Evolutionary conservation across 2,329 filamentous ascomycete species (phyloP), one percentile per base, ranked within the genome.

Genomic region (Neonectria magnoliae): DNA sequence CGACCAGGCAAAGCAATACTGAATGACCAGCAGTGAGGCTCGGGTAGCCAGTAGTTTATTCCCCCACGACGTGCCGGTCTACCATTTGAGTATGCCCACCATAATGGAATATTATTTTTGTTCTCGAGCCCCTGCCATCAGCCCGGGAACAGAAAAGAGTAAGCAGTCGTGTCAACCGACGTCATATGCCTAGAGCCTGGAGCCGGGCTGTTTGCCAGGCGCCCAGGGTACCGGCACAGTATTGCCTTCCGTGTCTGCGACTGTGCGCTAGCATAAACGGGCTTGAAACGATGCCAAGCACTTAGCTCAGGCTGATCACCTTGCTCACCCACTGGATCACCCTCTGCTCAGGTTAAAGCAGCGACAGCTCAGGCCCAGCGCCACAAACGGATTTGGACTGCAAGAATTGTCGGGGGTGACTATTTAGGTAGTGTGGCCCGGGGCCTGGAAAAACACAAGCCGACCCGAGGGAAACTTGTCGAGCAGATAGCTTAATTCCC

Each of bases 401-500:
- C 45, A 14, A 29, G 45, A 48, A 48, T 16, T 48, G 8, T 48
- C 45, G 45, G 45, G 45, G 45, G 45, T 48, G 45, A 48, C 45
- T 25, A 25, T 5, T 25, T 25, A 4, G 22, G 22, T 5, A 25
- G 22, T 5, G 22, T 25, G 22, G 22, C 22, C 57, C 57, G 20
- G 48, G 45, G 18, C 45, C 57, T 53, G 57, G 57, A 54, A 54
- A 53, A 53, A 60, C 48, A 31, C 33, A 38, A 51, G 38, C 57
- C 57, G 48, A 45, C 31, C 44, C 59, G 33, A 45, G 44, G 48
- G 48, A 51, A 57, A 20, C 44, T 56, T 25, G 4, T n/a, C 44
- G 33, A 56, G n/a, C 5, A 27, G 44, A 57, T 20, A 25, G 25
- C 25, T 25, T 25, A 52, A 51, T 41, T 61, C n/a, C 58, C 51